Conservation (phyloP, 768 basidiomycete genomes). For the Saitozyma sp. region DNA sequence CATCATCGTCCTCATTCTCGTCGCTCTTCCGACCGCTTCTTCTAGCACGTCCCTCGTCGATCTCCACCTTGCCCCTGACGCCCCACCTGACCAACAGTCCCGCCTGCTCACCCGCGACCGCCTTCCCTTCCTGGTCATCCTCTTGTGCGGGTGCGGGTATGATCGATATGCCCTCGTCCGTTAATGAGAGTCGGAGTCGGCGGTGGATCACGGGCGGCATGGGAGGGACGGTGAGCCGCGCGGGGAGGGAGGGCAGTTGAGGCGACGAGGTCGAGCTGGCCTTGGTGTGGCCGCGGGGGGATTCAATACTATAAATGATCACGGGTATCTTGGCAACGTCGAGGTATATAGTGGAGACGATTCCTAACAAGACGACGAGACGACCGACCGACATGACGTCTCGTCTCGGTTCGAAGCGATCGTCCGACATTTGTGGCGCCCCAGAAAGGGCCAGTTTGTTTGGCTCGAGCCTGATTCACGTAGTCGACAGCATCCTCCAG, state of each 20-base stretch:
- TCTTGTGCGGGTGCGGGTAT: conserved; percentile 13
- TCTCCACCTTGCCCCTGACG: conserved; percentile 25
- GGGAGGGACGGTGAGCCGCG: conserved; percentile 43
- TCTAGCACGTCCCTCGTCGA: not conserved
- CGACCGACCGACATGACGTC: too few species aligned
- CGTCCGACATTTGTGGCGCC: too few species aligned
- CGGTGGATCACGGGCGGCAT: conserved; percentile 46
- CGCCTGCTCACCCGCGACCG: not conserved
- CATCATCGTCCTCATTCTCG: conserved; percentile 10
- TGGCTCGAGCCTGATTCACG: too few species aligned
- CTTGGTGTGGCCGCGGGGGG: too few species aligned
- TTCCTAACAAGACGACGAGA: too few species aligned
- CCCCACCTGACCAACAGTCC: conserved; percentile 41
- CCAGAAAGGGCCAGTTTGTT: too few species aligned
- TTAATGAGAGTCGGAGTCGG: conserved; percentile 22
- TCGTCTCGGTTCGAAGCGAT: too few species aligned
- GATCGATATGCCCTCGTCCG: conserved; percentile 33
- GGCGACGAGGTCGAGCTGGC: too few species aligned
- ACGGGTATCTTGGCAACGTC: too few species aligned
- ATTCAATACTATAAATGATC: too few species aligned
- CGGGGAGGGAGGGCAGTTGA: conserved; percentile 20
- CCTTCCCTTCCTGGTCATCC: not conserved
- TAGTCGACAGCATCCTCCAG: too few species aligned
- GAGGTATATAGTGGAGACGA: too few species aligned
- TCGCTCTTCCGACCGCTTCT: not conserved